These are phyloP conservation scores for Amanita fuliginea DNA, from an alignment of 768 basidiomycete genomes.

Conservation along the genomic window DNA sequence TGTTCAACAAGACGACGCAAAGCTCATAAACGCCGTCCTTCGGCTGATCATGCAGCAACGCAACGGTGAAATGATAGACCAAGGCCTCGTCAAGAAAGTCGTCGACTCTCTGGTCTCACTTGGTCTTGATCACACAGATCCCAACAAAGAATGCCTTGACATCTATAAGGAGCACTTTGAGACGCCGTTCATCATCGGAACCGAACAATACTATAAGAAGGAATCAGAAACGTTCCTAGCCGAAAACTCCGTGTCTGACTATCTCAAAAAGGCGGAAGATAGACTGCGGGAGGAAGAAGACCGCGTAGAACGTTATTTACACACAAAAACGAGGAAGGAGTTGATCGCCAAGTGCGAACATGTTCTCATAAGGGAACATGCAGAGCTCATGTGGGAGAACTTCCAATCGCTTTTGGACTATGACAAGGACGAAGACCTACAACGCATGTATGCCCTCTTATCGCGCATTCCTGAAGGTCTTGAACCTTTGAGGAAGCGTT, in stretches of 20 bases:
- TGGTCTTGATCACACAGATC: constrained; percentile 84
- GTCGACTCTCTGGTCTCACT: constrained; percentile 97
- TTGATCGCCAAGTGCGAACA: constrained; percentile 85
- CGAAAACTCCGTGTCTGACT: constrained; percentile 89
- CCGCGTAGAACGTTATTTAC: constrained; percentile 90
- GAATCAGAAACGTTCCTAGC: constrained; percentile 92
- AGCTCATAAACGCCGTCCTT: constrained; percentile 80
- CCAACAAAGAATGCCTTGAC: constrained; percentile 90
- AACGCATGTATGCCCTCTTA: constrained; percentile 91
- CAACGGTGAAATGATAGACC: constrained; percentile 93
- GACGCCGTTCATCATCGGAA: constrained; percentile 75
- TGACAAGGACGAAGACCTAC: constrained; percentile 93
- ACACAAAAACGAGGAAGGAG: constrained; percentile 82
- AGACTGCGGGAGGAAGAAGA: constrained; percentile 92
- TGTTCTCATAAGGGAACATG: constrained; percentile 86
- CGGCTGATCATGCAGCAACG: constrained; percentile 87
- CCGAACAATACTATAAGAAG: constrained; percentile 86
- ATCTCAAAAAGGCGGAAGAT: constrained; percentile 93
- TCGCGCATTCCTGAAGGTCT: constrained; percentile 91
- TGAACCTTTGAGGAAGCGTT: constrained; percentile 86
- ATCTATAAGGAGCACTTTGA: constrained; percentile 95
- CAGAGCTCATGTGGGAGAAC: constrained; percentile 87
- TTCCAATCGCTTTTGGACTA: constrained; percentile 90
- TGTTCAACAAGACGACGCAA: constrained; percentile 70
- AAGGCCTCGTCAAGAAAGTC: constrained; percentile 92